Conservation (phyloP, 345 rosid species). For the Gossypium anomalum region DNA sequence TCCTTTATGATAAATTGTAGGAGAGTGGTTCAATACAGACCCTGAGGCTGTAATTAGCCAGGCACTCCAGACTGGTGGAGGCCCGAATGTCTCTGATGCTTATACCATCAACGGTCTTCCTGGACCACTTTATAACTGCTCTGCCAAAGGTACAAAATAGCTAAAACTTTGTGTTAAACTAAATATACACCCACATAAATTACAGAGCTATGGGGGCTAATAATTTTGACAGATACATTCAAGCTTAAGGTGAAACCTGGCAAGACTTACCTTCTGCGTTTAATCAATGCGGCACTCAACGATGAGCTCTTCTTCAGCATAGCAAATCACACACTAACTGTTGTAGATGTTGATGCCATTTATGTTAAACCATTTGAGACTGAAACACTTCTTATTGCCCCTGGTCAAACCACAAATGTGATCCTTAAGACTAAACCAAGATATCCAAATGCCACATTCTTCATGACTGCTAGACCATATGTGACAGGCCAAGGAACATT, state of each 20-base stretch:
- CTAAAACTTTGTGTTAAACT: background rate
- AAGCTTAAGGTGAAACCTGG: conserved; percentile 45
- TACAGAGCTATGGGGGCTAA: background rate
- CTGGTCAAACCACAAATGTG: conserved; percentile 47
- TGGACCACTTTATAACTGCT: conserved; percentile 82
- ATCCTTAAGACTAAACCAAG: conserved; percentile 38
- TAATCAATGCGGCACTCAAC: conserved; percentile 51
- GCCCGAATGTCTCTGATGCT: conserved; percentile 86
- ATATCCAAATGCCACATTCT: conserved; percentile 44
- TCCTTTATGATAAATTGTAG: conserved; percentile 27
- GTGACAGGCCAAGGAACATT: conserved; percentile 62
- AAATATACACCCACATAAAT: background rate
- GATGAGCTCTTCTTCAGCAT: conserved; percentile 55
- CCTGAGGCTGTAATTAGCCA: conserved; percentile 70
- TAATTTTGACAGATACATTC: conserved; percentile 31
- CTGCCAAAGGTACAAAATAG: conserved; percentile 40
- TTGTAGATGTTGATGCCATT: conserved; percentile 42
- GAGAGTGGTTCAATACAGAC: conserved; percentile 81
- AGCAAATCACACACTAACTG: conserved; percentile 43
- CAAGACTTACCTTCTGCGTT: conserved; percentile 39
- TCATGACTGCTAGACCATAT: conserved; percentile 60
- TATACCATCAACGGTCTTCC: conserved; percentile 77
- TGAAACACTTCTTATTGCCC: conserved; percentile 35
- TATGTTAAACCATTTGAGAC: conserved; percentile 41
- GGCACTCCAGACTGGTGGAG: conserved; percentile 68